phyloP scores from a whole-genome alignment of 768 basidiomycete species.

The Xerocomellus amylosporus region DNA sequence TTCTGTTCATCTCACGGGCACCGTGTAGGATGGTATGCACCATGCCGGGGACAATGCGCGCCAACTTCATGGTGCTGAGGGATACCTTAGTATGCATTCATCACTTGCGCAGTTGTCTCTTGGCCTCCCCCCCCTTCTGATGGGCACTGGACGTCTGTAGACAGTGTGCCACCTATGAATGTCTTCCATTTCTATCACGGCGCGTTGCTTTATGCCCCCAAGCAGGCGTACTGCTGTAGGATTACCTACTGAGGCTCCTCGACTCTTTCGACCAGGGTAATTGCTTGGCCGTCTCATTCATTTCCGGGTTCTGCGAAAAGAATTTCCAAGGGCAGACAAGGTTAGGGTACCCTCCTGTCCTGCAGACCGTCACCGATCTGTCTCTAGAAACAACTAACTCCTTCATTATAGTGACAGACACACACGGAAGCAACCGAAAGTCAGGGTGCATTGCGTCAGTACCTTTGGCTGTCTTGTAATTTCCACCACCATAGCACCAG shows the following conservation, averaged over 20 bases:
- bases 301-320: constrained; percentile 20
- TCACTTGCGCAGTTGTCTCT: constrained; percentile 10
- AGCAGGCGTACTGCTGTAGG: constrained; percentile 4
- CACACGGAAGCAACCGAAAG: constrained; percentile 9
- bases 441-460: constrained; percentile 12
- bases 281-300: constrained; percentile 15
- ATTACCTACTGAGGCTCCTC: constrained; percentile 10
- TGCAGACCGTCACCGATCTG: constrained; percentile 20
- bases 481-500: constrained; percentile 6
- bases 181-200: constrained; percentile 23
- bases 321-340: constrained; percentile 14
- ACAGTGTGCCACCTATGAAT: constrained; percentile 10
- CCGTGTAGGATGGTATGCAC: constrained; percentile 3
- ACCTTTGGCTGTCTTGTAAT: constrained; percentile 7
- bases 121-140: constrained; percentile 11
- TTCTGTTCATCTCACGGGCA: constrained; percentile 10
- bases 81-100: constrained; percentile 5
- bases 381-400: constrained; percentile 4
- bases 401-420: constrained; percentile 16
- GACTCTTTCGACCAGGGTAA: constrained; percentile 3
- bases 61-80: constrained; percentile 2
- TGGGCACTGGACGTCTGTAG: constrained; percentile 8
- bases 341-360: constrained; percentile 13
- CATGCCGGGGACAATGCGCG: constrained; percentile 6
- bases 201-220: constrained; percentile 23